phyloP scores from a whole-genome alignment of 1,139 yeast species.

The Sugiyamaella neomexicana region DNA sequence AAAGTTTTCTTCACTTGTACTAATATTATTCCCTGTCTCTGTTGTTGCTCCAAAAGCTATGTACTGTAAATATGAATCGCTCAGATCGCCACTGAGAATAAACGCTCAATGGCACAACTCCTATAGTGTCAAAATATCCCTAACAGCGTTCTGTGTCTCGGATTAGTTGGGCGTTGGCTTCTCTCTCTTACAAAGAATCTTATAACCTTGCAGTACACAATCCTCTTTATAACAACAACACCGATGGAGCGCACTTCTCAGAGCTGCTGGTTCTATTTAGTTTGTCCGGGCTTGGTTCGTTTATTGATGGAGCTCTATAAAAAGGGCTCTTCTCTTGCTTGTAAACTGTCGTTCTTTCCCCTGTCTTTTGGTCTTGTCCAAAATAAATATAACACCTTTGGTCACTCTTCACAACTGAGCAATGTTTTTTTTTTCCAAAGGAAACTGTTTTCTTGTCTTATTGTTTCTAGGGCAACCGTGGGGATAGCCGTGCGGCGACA shows the following conservation, averaged over 20 bases:
- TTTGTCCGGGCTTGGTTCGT: background rate
- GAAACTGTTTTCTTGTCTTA: slow-evolving; percentile 14
- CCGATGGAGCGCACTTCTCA: background rate
- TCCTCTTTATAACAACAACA: too few species aligned
- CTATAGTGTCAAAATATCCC: background rate
- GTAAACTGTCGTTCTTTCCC: background rate
- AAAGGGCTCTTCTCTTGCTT: background rate
- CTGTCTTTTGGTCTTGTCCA: background rate
- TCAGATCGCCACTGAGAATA: background rate
- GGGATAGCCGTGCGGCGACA: background rate
- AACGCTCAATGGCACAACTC: too few species aligned
- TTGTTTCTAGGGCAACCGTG: slow-evolving; percentile 14
- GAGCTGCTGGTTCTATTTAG: background rate
- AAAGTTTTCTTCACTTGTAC: background rate
- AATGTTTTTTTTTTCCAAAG: slow-evolving; percentile 15
- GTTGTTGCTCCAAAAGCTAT: background rate
- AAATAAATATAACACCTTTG: background rate
- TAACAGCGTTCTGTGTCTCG: background rate
- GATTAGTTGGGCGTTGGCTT: background rate
- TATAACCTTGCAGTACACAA: too few species aligned
- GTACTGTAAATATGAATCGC: background rate
- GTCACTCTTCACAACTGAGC: slow-evolving; percentile 9
- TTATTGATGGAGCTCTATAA: background rate
- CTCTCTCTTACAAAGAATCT: background rate
- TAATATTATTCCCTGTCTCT: background rate